A percentile compares a stretch with the other conserved stretches of the same genome.
phyloP scores from a whole-genome alignment of 495 filamentous ascomycete species.

The Usnea hakonensis region DNA sequence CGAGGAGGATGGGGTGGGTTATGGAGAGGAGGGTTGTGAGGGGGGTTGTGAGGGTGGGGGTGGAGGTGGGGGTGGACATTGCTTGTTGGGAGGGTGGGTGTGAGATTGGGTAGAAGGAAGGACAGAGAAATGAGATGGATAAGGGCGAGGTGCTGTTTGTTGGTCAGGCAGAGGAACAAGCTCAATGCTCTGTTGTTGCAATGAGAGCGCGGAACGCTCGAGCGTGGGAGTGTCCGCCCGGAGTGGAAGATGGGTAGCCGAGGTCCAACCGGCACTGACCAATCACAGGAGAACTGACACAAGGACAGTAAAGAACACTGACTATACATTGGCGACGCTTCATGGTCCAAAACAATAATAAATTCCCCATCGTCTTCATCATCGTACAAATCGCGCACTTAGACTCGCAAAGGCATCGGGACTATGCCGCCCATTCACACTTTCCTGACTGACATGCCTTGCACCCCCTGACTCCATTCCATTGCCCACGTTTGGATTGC shows the following conservation, averaged over 20 bases:
- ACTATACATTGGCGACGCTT: neutral
- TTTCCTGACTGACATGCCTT: conserved; percentile 77
- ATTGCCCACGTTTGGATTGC: neutral
- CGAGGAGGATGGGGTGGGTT: conserved; percentile 74
- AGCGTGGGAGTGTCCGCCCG: neutral
- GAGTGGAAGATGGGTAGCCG: neutral
- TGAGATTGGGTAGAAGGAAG: conserved; percentile 28
- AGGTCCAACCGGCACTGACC: neutral
- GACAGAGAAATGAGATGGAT: neutral
- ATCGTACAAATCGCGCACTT: conserved; percentile 56
- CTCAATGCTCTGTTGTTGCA: neutral
- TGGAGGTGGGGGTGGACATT: conserved; percentile 50
- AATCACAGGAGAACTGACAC: neutral
- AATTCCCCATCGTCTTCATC: conserved; percentile 9
- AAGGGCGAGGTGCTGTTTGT: neutral
- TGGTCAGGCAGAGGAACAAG: neutral
- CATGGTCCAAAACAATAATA: neutral
- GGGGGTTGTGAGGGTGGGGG: conserved; percentile 66
- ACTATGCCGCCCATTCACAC: conserved; percentile 80
- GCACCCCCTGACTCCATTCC: conserved; percentile 23
- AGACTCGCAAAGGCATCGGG: conserved; percentile 96
- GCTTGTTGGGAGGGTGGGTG: conserved; percentile 18
- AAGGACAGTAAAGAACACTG: neutral
- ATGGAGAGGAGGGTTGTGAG: conserved; percentile 67
- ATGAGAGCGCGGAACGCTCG: neutral